Conservation (phyloP, 2,329 filamentous ascomycete species). For the Cercospora citrullina region DNA sequence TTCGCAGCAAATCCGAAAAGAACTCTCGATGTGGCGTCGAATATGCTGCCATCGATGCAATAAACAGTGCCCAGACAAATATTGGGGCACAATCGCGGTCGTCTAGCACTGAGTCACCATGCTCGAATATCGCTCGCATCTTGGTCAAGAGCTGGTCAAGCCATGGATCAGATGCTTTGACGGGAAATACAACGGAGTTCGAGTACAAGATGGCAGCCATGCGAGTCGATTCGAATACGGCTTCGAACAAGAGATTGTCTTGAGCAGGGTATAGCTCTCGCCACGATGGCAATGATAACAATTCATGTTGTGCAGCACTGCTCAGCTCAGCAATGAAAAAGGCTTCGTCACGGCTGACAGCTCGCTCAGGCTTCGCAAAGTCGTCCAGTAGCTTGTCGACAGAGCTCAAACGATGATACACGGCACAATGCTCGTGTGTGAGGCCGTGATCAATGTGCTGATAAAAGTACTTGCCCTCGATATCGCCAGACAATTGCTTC, state of each 20-base stretch:
- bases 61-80: slow-evolving; percentile 17
- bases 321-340: slow-evolving; percentile 11
- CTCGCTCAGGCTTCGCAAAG: slow-evolving; percentile 1
- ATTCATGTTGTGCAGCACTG: slow-evolving; percentile 16
- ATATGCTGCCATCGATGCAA: slow-evolving; percentile 18
- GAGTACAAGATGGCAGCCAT: slow-evolving; percentile 17
- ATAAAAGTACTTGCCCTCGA: slow-evolving; percentile 14
- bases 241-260: not conserved
- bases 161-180: slow-evolving; percentile 16
- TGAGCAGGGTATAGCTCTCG: not conserved
- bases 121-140: not conserved
- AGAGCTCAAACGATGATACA: slow-evolving; percentile 1
- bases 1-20: slow-evolving; percentile 4
- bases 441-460: slow-evolving; percentile 1
- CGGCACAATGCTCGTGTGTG: not conserved
- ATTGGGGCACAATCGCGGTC: not conserved
- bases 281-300: slow-evolving; percentile 16
- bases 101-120: not conserved
- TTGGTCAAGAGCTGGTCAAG: slow-evolving; percentile 16
- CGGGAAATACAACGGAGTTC: slow-evolving; percentile 16
- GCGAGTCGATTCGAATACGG: slow-evolving; percentile 9
- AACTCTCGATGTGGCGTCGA: slow-evolving; percentile 18
- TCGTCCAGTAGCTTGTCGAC: slow-evolving; percentile 21
- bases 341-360: slow-evolving; percentile 9
- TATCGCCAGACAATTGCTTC: not conserved